These are phyloP conservation scores for Lunasporangiospora selenospora DNA, from an alignment of 192 early-diverging fungal species.

Conservation along the genomic window DNA sequence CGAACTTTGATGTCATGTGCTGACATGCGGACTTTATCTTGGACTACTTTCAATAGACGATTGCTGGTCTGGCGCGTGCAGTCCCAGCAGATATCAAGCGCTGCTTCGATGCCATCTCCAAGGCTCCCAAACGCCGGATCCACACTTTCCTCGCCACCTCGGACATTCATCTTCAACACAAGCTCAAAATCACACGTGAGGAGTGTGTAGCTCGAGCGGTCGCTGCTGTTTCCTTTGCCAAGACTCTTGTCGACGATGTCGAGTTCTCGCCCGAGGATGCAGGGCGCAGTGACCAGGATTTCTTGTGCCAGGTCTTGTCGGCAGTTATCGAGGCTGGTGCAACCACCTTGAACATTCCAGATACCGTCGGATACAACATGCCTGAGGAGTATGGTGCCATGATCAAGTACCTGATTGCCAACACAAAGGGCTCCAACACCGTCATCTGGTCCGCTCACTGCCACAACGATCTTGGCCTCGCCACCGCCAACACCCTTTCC, in stretches of 20 bases:
- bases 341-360: constrained; percentile 97
- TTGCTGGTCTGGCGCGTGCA: constrained; percentile 90
- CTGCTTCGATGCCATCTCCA: constrained; percentile 86
- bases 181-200: constrained; percentile 88
- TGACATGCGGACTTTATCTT: no score
- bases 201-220: constrained; percentile 86
- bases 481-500: constrained; percentile 95
- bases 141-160: constrained; percentile 97
- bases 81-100: constrained; percentile 86
- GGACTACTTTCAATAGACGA: constrained; percentile 64
- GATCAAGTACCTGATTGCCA: constrained; percentile 80
- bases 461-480: constrained; percentile 96
- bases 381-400: constrained; percentile 89
- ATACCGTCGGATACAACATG: constrained; percentile 96
- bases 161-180: constrained; percentile 94
- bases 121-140: constrained; percentile 88
- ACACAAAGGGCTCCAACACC: constrained; percentile 74
- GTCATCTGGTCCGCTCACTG: constrained; percentile 96
- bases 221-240: constrained; percentile 81
- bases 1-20: no score
- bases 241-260: constrained; percentile 82
- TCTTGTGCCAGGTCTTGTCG: constrained; percentile 83
- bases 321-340: constrained; percentile 91
- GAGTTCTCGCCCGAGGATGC: constrained; percentile 98
- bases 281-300: constrained; percentile 88